Conservation (phyloP, 257 asterid species). For the Nicotiana attenuata region DNA sequence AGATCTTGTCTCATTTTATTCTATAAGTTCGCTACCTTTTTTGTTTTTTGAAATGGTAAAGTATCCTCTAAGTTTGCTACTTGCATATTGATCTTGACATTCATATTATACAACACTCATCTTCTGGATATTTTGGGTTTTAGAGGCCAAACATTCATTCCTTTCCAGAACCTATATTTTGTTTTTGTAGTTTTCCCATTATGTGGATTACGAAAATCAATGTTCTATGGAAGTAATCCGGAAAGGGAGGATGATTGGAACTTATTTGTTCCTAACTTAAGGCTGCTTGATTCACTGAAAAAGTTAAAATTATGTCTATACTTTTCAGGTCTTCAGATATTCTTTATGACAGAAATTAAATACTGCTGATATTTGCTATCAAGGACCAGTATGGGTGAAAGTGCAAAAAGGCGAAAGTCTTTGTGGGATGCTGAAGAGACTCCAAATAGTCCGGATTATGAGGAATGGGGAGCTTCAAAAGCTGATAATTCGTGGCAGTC, state of each 20-base stretch:
- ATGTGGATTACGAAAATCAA: background rate
- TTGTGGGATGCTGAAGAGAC: slow-evolving; percentile 14
- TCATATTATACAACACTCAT: background rate
- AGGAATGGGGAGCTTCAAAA: slow-evolving; percentile 15
- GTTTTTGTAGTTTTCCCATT: background rate
- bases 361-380: slow-evolving; percentile 6
- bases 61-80: background rate
- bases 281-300: background rate
- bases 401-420: slow-evolving; percentile 15
- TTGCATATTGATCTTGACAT: background rate
- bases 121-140: background rate
- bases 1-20: background rate
- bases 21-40: background rate
- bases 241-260: background rate
- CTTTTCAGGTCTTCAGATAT: background rate
- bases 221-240: background rate
- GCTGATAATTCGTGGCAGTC: slow-evolving; percentile 10
- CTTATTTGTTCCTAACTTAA: background rate
- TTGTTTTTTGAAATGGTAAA: too few relatives aligned
- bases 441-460: background rate
- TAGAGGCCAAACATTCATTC: background rate
- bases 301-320: background rate
- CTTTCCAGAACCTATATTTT: background rate
- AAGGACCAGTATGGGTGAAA: slow-evolving; percentile 16
- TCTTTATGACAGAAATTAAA: background rate